Evolutionary conservation across 371 early-diverging fungal genomes (phyloP), one percentile per base, ranked within the genome.

Genomic region (Thermomucor indicae-seudaticae): DNA sequence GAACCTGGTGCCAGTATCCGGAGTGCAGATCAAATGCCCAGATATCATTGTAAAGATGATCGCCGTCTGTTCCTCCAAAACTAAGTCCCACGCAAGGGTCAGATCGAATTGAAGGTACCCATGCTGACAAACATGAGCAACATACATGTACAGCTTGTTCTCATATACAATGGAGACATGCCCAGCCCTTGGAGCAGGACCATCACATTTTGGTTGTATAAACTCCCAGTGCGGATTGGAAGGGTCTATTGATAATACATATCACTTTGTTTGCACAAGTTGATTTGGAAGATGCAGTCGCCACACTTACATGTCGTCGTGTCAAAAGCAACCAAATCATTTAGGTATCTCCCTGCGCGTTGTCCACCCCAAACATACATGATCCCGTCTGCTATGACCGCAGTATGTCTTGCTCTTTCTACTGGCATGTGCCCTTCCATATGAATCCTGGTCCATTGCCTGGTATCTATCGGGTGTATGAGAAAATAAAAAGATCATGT

Each of bases 301-400:
- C 10, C 14, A 16, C n/a, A 60, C 70, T 67, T 75, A 82, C 83
- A 59, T 45, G 79, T 64, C 37, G 70, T 81, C 40, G 82, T 69
- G 42, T 90, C 85, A 46, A 89, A 87, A 22, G 81, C 70, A 10
- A 79, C 62, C 23, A 90, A 64, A 55, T 90, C 90, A 53, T 83
- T 79, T 45, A 87, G 64, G 44, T 81, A 87, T 42, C 77, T 70
- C 17, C 85, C 81, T 23, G 81, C 78, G n/a, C 69, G 63, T 19
- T 83, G 83, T 2, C 90, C 90, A 49, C 90, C 88, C 66, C 81
- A 83, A 43, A 90, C 67, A 51, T 81, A 87, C 68, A 90, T 78
- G 27, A 77, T 72, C 19, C 82, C 80, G 6, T 85, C 84, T 22
- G 78, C 65, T 19, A 79, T 67, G 34, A 79, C 78, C 5, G 81